Evolutionary conservation across 495 filamentous ascomycete species (phyloP).

Genomic region (Coniosporium apollinis): DNA sequence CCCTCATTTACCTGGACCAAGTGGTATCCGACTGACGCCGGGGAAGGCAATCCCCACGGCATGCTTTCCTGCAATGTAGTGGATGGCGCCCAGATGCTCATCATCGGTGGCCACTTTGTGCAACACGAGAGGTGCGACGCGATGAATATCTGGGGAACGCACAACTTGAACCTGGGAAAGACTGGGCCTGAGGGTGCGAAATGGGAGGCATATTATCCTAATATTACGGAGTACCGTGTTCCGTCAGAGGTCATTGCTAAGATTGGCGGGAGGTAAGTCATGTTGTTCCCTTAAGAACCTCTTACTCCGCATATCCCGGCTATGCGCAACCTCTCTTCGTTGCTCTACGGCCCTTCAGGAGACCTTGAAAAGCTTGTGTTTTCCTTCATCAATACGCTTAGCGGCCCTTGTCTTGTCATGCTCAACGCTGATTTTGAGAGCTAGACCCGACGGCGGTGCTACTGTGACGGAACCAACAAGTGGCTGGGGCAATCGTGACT

Average conservation of each 20-base stretch:
- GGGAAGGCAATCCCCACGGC: constrained; percentile 26
- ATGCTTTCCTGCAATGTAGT: constrained; percentile 35
- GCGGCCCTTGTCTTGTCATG: no score
- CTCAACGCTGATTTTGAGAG: constrained; percentile 5
- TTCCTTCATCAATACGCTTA: no score
- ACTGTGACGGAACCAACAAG: constrained; percentile 19
- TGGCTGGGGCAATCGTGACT: constrained; percentile 16
- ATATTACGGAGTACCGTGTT: constrained; percentile 26
- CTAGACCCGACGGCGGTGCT: constrained; percentile 23
- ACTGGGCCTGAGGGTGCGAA: constrained; percentile 17
- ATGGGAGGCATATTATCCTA: constrained; percentile 27
- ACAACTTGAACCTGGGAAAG: constrained; percentile 30
- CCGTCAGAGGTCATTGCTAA: constrained; percentile 24
- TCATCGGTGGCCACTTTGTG: constrained; percentile 30
- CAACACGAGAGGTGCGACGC: constrained; percentile 16
- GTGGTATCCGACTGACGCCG: constrained; percentile 22
- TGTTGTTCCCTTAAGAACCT: neutral
- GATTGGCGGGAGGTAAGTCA: constrained; percentile 29
- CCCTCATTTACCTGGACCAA: constrained; percentile 39
- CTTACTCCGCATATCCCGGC: no score
- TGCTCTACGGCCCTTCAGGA: no score
- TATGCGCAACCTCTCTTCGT: no score
- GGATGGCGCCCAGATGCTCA: constrained; percentile 27
- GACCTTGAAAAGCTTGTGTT: no score
- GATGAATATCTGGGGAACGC: constrained; percentile 21